Evolutionary conservation across 1,139 yeast genomes (phyloP).

Genomic region (Geotrichum bryndzae): DNA sequence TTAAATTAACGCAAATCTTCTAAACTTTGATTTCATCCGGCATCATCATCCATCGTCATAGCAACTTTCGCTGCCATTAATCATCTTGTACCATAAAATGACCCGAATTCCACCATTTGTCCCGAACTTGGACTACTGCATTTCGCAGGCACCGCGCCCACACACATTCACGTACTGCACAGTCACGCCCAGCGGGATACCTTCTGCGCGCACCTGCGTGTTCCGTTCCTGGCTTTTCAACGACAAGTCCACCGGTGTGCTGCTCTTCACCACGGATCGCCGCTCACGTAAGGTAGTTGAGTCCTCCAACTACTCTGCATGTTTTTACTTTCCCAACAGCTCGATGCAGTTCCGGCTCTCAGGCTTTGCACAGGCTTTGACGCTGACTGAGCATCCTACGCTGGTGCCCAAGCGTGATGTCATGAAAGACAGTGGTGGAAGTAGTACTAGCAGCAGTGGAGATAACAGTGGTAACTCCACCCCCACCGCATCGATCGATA

Average conservation of each 20-base stretch:
- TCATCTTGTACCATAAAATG: slow-evolving; percentile 16
- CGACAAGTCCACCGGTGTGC: slow-evolving; percentile 59
- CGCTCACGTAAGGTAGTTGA: slow-evolving; percentile 54
- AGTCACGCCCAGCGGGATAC: slow-evolving; percentile 51
- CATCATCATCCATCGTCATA: slow-evolving; percentile 33
- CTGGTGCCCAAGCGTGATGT: slow-evolving; percentile 4
- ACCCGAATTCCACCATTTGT: slow-evolving; percentile 30
- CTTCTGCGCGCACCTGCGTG: slow-evolving; percentile 63
- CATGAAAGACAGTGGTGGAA: slow-evolving; percentile 2
- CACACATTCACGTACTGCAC: slow-evolving; percentile 62
- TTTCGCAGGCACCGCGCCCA: slow-evolving; percentile 24
- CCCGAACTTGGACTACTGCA: slow-evolving; percentile 26
- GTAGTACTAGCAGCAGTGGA: background rate
- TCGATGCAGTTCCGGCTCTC: slow-evolving; percentile 67
- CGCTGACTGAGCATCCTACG: slow-evolving; percentile 11
- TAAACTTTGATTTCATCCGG: slow-evolving; percentile 21
- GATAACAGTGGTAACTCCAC: background rate
- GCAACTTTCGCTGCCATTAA: background rate
- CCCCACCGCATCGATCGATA: background rate
- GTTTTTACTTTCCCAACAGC: slow-evolving; percentile 58
- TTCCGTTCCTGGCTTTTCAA: slow-evolving; percentile 70
- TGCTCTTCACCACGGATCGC: slow-evolving; percentile 67
- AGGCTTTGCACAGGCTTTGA: slow-evolving; percentile 51
- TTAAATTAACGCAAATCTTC: background rate
- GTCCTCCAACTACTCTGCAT: slow-evolving; percentile 54